Percentiles rank a stretch among this genome's conserved stretches.
These are phyloP conservation scores for Balakata baccata DNA, from an alignment of 345 rosid species.

Conservation along the genomic window DNA sequence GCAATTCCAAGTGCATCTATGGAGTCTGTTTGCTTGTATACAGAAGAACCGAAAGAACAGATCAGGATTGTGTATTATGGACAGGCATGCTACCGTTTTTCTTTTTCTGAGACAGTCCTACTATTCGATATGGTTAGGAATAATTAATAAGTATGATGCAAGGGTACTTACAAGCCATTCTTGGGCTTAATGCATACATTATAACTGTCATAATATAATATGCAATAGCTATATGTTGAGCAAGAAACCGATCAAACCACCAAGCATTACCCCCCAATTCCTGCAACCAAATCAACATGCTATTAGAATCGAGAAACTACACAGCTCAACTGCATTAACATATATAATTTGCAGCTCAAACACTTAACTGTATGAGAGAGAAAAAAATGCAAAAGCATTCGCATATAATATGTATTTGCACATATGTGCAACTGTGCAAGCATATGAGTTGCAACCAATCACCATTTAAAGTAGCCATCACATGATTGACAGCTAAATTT, in stretches of 20 bases:
- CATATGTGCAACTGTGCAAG: background rate
- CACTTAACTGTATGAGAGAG: background rate
- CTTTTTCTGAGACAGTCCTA: background rate
- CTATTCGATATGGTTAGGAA: background rate
- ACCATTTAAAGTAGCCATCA: background rate
- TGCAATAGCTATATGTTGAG: constrained; percentile 69
- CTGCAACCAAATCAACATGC: constrained; percentile 40
- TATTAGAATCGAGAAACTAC: constrained; percentile 15
- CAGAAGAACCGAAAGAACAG: background rate
- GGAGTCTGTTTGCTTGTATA: background rate
- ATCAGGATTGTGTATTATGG: background rate
- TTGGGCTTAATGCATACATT: constrained; percentile 86
- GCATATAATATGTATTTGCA: background rate
- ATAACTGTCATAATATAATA: constrained; percentile 86
- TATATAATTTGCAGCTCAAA: background rate
- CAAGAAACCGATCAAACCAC: constrained; percentile 96
- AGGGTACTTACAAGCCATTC: constrained; percentile 90
- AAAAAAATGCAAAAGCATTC: background rate
- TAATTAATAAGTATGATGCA: constrained; percentile 2
- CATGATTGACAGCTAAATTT: too few relatives aligned
- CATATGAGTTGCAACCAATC: background rate
- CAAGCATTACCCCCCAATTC: constrained; percentile 92
- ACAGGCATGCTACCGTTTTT: background rate
- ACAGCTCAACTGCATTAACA: background rate
- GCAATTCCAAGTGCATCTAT: background rate